Evolutionary conservation across 495 filamentous ascomycete species (phyloP).

Genomic region (Neurospora sp.): DNA sequence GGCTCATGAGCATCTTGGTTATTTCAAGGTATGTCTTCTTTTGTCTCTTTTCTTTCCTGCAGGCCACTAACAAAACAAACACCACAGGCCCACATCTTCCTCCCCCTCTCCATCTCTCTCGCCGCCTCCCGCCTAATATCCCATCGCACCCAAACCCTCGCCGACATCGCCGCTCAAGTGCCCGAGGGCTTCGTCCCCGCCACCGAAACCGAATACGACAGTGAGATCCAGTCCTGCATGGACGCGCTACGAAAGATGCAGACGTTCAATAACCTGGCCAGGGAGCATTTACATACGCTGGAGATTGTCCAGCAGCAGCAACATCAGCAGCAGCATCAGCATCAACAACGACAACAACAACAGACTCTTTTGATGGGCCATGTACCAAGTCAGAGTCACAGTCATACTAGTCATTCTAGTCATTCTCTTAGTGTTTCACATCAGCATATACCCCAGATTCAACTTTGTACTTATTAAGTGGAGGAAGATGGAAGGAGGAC

Average conservation of each 20-base stretch:
- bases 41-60: no score
- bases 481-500: background rate
- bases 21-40: constrained; percentile 27
- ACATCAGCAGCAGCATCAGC: background rate
- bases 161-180: background rate
- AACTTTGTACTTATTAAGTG: background rate
- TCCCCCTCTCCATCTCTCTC: constrained; percentile 14
- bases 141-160: background rate
- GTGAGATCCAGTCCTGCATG: constrained; percentile 10
- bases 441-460: background rate
- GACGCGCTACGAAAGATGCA: constrained; percentile 19
- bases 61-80: background rate
- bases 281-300: constrained; percentile 13
- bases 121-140: constrained; percentile 10
- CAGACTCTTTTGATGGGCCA: background rate
- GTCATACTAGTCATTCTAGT: background rate
- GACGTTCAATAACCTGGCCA: constrained; percentile 18
- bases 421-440: background rate
- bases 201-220: background rate
- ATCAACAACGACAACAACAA: background rate
- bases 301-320: background rate
- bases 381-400: background rate
- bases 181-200: background rate
- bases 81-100: constrained; percentile 17
- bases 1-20: constrained; percentile 32